A percentile compares a stretch with the other conserved stretches of the same genome.
These are phyloP conservation scores for Metschnikowia cubensis DNA, from an alignment of 805 yeast species.

Conservation along the genomic window DNA sequence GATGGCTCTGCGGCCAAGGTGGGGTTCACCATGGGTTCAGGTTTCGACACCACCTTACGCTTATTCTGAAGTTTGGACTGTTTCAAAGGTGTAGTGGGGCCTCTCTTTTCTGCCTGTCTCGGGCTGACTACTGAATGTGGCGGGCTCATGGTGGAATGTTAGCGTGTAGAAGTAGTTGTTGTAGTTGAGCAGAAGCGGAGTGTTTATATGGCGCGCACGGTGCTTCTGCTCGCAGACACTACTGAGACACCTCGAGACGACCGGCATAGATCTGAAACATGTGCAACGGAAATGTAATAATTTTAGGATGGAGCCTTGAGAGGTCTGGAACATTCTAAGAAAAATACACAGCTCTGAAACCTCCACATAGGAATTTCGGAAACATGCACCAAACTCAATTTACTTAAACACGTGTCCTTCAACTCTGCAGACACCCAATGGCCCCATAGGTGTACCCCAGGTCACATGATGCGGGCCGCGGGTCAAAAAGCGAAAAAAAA, in stretches of 20 bases:
- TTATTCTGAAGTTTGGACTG: constrained; percentile 23
- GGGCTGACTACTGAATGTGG: constrained; percentile 6
- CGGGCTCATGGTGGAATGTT: background rate
- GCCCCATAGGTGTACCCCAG: background rate
- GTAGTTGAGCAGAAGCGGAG: background rate
- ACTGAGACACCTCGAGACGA: background rate
- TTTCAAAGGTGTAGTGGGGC: constrained; percentile 35
- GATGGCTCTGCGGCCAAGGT: constrained; percentile 4
- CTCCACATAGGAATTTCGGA: too few species aligned
- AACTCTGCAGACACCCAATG: too few species aligned
- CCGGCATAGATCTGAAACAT: background rate
- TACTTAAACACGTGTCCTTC: background rate
- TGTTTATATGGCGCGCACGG: background rate
- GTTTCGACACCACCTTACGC: constrained; percentile 16
- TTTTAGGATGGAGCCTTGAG: too few species aligned
- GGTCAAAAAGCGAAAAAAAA: background rate
- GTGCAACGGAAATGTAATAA: background rate
- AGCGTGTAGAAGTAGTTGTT: too few species aligned
- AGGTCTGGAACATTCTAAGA: too few species aligned
- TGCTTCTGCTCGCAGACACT: background rate
- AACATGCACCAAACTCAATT: too few species aligned
- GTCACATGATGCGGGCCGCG: constrained; percentile 2
- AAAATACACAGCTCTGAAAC: too few species aligned
- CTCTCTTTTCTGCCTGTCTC: constrained; percentile 23
- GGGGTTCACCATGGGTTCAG: constrained; percentile 3